Evolutionary conservation across 2,329 filamentous ascomycete genomes (phyloP).

Genomic region (Aspergillus spinulosporus): DNA sequence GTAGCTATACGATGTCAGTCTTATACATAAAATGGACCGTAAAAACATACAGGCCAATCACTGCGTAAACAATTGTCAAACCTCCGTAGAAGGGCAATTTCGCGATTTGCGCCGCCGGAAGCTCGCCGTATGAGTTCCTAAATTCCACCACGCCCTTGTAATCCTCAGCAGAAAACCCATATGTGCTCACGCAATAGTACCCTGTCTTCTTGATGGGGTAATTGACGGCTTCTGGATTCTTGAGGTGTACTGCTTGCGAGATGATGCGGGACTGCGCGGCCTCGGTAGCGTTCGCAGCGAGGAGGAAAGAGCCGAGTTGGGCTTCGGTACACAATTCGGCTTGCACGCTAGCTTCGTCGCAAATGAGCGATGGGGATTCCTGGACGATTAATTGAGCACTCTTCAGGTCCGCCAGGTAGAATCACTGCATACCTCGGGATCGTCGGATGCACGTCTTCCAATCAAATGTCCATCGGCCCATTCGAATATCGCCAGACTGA

Average conservation of each 20-base stretch:
- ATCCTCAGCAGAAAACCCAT: conserved; percentile 64
- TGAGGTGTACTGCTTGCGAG: conserved; percentile 79
- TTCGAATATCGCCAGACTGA: conserved; percentile 89
- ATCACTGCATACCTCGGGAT: conserved; percentile 51
- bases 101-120: conserved; percentile 91
- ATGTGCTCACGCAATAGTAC: conserved; percentile 91
- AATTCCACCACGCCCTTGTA: conserved; percentile 87
- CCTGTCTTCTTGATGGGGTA: conserved; percentile 88
- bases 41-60: conserved; percentile 66
- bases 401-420: neutral
- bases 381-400: conserved; percentile 11
- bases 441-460: conserved; percentile 63
- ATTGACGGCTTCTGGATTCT: conserved; percentile 68
- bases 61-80: conserved; percentile 87
- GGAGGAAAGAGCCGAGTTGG: conserved; percentile 81
- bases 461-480: conserved; percentile 83
- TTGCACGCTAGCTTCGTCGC: conserved; percentile 69
- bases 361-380: conserved; percentile 66
- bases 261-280: conserved; percentile 70
- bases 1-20: conserved; percentile 55
- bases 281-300: conserved; percentile 72
- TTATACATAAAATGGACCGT: neutral
- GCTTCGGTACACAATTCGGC: conserved; percentile 70
- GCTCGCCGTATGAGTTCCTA: conserved; percentile 92
- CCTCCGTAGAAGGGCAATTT: conserved; percentile 97